Conservation (phyloP, 176 grass and related monocot species). For the Rhynchospora pubera region DNA sequence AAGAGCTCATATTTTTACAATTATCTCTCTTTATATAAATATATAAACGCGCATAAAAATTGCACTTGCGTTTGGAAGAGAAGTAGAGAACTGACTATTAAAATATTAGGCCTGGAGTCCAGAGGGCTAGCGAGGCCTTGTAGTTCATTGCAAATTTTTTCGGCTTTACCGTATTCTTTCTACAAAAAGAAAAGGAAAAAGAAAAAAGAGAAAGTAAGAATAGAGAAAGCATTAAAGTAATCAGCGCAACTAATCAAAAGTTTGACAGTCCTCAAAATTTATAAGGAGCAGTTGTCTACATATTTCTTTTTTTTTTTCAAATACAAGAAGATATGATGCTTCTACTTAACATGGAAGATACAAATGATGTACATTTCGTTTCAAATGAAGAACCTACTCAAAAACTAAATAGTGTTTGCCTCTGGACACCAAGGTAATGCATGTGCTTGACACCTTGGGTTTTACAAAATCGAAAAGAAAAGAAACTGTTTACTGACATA, state of each 20-base stretch:
- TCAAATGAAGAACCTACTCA: not conserved
- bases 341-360: not conserved
- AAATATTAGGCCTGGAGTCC: conserved; percentile 47
- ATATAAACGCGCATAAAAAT: not conserved
- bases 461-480: not conserved
- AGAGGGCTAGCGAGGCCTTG: conserved; percentile 4
- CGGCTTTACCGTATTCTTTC: conserved; percentile 52
- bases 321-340: too few relatives aligned
- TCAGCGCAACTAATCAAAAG: not conserved
- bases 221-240: not conserved
- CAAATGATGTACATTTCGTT: not conserved
- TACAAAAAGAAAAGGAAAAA: too few relatives aligned
- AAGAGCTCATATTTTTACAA: too few relatives aligned
- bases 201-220: not conserved
- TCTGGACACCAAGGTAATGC: not conserved
- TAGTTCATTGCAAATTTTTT: conserved; percentile 37
- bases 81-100: conserved; percentile 34
- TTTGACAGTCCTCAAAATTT: not conserved
- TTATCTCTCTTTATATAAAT: too few relatives aligned
- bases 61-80: not conserved
- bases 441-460: not conserved
- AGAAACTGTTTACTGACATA: not conserved
- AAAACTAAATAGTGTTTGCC: not conserved
- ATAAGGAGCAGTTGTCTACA: too few relatives aligned
- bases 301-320: too few relatives aligned